A percentile compares a stretch with the other conserved stretches of the same genome.
Evolutionary conservation across 805 yeast genomes (phyloP).

Genomic region (Candida maesae): DNA sequence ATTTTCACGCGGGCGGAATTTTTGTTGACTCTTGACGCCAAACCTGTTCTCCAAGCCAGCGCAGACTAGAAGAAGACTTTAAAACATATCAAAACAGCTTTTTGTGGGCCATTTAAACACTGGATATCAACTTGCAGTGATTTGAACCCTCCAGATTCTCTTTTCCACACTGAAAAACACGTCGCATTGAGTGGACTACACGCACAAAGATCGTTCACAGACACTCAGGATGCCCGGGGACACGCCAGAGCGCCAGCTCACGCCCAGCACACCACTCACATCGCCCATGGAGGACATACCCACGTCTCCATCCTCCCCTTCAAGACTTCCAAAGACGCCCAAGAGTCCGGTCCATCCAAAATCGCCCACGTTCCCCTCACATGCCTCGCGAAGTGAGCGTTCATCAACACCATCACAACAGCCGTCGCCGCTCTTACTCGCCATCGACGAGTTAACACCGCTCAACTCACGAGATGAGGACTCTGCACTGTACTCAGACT

Average conservation of each 20-base stretch:
- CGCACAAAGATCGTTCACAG: too few relatives aligned
- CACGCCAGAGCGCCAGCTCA: neutral
- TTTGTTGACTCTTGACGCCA: too few relatives aligned
- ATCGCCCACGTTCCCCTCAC: neutral
- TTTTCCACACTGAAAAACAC: too few relatives aligned
- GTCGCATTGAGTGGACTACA: too few relatives aligned
- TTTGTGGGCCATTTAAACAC: too few relatives aligned
- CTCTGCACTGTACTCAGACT: constrained; percentile 27
- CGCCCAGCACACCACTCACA: neutral
- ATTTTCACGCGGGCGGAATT: too few relatives aligned
- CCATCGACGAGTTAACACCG: constrained; percentile 25
- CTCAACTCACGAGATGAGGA: constrained; percentile 29
- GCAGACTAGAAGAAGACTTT: too few relatives aligned
- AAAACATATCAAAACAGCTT: too few relatives aligned
- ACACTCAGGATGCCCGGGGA: too few relatives aligned
- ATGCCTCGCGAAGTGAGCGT: neutral
- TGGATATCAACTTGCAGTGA: too few relatives aligned
- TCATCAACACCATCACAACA: constrained; percentile 8
- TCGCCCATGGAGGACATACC: neutral
- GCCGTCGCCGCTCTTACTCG: constrained; percentile 24
- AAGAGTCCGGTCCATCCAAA: neutral
- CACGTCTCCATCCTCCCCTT: neutral
- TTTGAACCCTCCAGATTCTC: too few relatives aligned
- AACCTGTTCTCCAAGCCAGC: too few relatives aligned
- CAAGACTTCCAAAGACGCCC: neutral